Evolutionary conservation across 139 green algal genomes (phyloP).

Genomic region (Haematococcus lacustris): DNA sequence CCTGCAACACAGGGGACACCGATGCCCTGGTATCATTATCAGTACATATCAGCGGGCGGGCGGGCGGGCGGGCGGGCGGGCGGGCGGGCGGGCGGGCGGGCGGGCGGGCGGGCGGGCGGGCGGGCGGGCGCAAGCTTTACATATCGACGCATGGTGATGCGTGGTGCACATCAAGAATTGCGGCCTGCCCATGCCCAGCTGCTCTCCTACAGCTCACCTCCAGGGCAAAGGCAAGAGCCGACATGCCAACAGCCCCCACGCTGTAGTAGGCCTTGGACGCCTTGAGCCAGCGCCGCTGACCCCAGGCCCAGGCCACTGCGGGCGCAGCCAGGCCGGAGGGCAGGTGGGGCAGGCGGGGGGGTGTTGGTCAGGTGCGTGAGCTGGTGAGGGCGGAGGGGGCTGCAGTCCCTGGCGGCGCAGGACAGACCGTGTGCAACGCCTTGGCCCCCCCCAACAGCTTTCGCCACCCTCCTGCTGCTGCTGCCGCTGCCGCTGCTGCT

Average conservation of each 20-base stretch:
- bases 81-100: background rate
- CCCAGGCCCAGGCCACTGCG: constrained; percentile 18
- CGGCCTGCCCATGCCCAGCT: background rate
- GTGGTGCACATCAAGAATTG: background rate
- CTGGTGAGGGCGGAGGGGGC: too few species aligned
- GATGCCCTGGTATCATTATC: background rate
- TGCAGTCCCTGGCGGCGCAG: too few species aligned
- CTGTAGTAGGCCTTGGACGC: constrained; percentile 25
- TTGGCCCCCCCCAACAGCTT: too few species aligned
- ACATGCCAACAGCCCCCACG: constrained; percentile 27
- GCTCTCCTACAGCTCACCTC: constrained; percentile 11
- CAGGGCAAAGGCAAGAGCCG: constrained; percentile 22
- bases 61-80: background rate
- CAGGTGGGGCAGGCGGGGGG: too few species aligned
- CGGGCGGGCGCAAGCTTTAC: too few species aligned
- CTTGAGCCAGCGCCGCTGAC: constrained; percentile 10
- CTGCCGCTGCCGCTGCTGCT: too few species aligned
- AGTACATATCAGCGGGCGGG: background rate
- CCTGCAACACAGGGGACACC: background rate
- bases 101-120: too few species aligned
- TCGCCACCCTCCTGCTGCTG: too few species aligned
- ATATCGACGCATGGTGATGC: too few species aligned
- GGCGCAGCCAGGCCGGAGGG: too few species aligned
- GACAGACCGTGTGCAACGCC: too few species aligned
- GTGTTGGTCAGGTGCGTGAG: too few species aligned